Evolutionary conservation across 441 rosid genomes (phyloP), one percentile per base, ranked within the genome.

Genomic region (Francoa sonchifolia): DNA sequence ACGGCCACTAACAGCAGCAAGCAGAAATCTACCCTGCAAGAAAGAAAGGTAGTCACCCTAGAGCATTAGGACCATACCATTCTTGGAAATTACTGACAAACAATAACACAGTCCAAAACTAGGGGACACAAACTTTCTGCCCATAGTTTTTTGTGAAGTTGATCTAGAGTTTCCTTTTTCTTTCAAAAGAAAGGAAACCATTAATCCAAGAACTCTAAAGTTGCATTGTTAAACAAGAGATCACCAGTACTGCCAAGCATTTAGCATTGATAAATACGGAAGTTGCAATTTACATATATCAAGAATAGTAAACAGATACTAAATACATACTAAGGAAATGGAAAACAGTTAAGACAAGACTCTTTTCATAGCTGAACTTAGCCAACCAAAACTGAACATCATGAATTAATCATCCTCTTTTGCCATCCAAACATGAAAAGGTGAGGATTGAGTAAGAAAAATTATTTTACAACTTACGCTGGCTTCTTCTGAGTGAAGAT

Each of bases 401-500:
- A 20, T 6, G 8, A 29, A 16, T 20, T 3, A 40, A 40, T 8
- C 14, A 40, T 38, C 31, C 25, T 10, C 29, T 4, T 10, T n/a
- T 9, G 9, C 15, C 37, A 1, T 13, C 8, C 9, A 50, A 22
- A 23, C 17, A 22, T 39, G 1, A n/a, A 40, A 56, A 41, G 41
- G 38, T 22, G 26, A 33, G 42, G 11, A n/a, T 49, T 31, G 19
- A 8, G 6, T 11, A 21, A 9, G 21, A 8, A 48, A 27, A 33
- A 20, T 26, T 44, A 14, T 15, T 7, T 49, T 20, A 40, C 31
- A 63, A 69, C 97, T 77, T 71, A 93, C 99, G 79, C 77, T 93
- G 48, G 96, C 97, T 21, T 93, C 99, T 69, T 84, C 97, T 0
- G 99, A 88, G 52, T 93, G 99, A 47, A 93, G 99, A 78, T 93